Percentiles rank a stretch among this genome's conserved stretches.
phyloP scores from a whole-genome alignment of 352 stramenopile species.

The Globisporangium apiculatum region DNA sequence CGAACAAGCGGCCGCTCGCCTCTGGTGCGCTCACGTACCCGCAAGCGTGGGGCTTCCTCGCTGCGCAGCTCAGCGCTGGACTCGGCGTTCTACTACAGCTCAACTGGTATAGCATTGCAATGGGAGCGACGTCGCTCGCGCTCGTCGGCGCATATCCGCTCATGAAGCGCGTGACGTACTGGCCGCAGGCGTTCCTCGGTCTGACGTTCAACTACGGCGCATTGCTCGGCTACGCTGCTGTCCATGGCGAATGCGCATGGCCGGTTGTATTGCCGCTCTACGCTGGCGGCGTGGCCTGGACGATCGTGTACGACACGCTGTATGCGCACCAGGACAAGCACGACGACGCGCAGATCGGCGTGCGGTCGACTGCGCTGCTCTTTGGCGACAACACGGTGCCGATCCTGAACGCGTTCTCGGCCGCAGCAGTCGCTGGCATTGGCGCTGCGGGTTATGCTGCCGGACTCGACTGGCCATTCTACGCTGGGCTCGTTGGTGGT shows the following conservation, averaged over 20 bases:
- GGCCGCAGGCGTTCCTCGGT: slow-evolving; percentile 95
- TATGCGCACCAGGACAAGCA: slow-evolving; percentile 99
- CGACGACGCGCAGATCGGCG: slow-evolving; percentile 94
- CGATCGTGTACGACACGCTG: slow-evolving; percentile 99
- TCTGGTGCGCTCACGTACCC: slow-evolving; percentile 83
- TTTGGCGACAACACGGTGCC: slow-evolving; percentile 94
- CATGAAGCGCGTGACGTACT: slow-evolving; percentile 98
- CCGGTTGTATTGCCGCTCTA: slow-evolving; percentile 93
- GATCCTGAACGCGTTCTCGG: slow-evolving; percentile 86
- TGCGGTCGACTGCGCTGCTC: slow-evolving; percentile 94
- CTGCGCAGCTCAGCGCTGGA: slow-evolving; percentile 85
- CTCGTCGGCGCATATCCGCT: slow-evolving; percentile 95
- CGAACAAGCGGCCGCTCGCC: slow-evolving; percentile 92
- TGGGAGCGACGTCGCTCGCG: slow-evolving; percentile 90
- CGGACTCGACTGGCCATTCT: slow-evolving; percentile 86
- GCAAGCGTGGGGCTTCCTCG: slow-evolving; percentile 93
- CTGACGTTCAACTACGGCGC: slow-evolving; percentile 99
- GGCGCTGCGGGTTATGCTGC: slow-evolving; percentile 70
- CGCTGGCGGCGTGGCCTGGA: slow-evolving; percentile 93
- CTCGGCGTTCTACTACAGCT: slow-evolving; percentile 94
- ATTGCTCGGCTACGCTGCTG: slow-evolving; percentile 91
- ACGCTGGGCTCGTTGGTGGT: slow-evolving; percentile 77
- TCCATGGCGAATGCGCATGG: slow-evolving; percentile 79
- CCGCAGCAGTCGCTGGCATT: slow-evolving; percentile 51
- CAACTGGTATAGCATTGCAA: slow-evolving; percentile 91